phyloP scores from a whole-genome alignment of 495 filamentous ascomycete genomes.

The Astrothelium macrocarpum region DNA sequence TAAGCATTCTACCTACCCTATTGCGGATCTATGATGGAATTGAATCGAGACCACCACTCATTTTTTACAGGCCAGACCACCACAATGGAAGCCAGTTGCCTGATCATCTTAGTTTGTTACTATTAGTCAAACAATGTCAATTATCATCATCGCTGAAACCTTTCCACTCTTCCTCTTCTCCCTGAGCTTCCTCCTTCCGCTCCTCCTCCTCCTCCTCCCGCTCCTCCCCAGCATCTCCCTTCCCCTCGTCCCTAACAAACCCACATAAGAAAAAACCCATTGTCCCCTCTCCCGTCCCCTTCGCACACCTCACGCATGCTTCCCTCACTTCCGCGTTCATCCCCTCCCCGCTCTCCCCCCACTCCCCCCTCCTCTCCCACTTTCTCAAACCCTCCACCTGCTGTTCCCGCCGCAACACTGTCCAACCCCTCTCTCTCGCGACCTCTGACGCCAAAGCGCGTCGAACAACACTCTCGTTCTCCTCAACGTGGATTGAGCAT shows the following conservation, averaged over 20 bases:
- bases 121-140: not conserved
- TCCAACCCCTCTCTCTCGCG: constrained; percentile 64
- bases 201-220: not conserved
- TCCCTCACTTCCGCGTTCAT: constrained; percentile 13
- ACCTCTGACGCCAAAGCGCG: constrained; percentile 54
- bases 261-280: constrained; percentile 66
- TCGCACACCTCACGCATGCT: constrained; percentile 70
- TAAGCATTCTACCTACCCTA: no score
- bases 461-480: constrained; percentile 80
- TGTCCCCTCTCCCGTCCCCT: constrained; percentile 67
- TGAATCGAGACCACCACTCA: no score
- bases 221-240: not conserved
- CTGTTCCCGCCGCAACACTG: constrained; percentile 55
- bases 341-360: constrained; percentile 19
- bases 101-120: not conserved
- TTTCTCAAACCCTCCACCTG: constrained; percentile 60
- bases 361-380: constrained; percentile 59
- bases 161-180: constrained; percentile 34
- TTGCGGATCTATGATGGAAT: no score
- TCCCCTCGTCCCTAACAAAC: constrained; percentile 45
- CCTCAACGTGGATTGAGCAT: constrained; percentile 73
- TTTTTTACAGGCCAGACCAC: no score
- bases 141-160: constrained; percentile 34
- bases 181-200: constrained; percentile 19
- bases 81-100: not conserved